phyloP scores from a whole-genome alignment of 2,329 filamentous ascomycete species.

The Fusarium sp. region DNA sequence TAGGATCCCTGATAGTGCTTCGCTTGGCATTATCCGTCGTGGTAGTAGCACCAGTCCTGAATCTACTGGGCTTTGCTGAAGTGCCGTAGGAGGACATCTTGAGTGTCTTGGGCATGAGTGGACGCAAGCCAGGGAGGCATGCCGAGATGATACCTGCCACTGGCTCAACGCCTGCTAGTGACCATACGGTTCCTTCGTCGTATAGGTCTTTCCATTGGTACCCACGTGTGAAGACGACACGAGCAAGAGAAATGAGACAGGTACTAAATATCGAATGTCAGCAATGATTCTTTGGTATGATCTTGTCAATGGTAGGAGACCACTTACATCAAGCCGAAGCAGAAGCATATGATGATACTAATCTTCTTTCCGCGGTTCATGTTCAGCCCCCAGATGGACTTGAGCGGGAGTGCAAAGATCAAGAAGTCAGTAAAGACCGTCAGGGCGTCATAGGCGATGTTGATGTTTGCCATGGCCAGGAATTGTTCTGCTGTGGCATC shows the following conservation, averaged over 20 bases:
- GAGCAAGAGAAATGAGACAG: constrained; percentile 1
- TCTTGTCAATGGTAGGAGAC: no score
- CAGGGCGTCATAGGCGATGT: constrained; percentile 15
- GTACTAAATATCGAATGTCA: not conserved
- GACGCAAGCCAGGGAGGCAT: constrained; percentile 10
- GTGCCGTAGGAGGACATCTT: constrained; percentile 14
- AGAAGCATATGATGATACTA: constrained; percentile 8
- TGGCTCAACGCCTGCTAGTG: constrained; percentile 11
- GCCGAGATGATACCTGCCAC: constrained; percentile 7
- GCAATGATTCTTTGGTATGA: not conserved
- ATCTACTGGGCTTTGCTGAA: constrained; percentile 9
- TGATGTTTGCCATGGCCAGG: constrained; percentile 7
- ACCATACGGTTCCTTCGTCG: constrained; percentile 11
- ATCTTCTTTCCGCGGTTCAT: constrained; percentile 18
- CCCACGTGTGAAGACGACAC: not conserved
- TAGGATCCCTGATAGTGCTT: constrained; percentile 1
- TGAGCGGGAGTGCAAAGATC: constrained; percentile 14
- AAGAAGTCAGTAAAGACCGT: constrained; percentile 15
- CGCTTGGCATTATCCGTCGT: not conserved
- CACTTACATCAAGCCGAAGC: constrained; percentile 14
- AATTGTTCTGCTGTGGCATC: constrained; percentile 15
- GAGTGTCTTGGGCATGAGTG: constrained; percentile 18
- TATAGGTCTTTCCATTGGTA: constrained; percentile 21
- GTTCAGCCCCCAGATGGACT: constrained; percentile 11
- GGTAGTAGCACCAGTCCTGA: constrained; percentile 2